Evolutionary conservation across 768 basidiomycete genomes (phyloP).

Genomic region (Amanita rubescens): DNA sequence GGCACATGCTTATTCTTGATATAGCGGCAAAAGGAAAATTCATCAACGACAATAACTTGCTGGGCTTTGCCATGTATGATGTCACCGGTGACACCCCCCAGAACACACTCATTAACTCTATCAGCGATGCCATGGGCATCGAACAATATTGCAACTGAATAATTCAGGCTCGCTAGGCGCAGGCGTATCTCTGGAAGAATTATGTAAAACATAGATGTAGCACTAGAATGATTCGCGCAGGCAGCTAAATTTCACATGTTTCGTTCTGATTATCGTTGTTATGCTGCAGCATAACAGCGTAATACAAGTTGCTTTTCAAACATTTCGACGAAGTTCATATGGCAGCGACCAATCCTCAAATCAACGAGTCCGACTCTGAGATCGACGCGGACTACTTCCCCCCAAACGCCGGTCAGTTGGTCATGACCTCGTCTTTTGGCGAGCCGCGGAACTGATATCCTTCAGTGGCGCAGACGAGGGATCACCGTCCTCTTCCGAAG

Average conservation of each 20-base stretch:
- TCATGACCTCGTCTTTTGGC: background rate
- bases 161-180: background rate
- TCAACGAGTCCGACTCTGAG: conserved; percentile 48
- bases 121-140: conserved; percentile 33
- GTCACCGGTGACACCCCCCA: conserved; percentile 47
- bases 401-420: conserved; percentile 28
- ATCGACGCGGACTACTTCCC: conserved; percentile 68
- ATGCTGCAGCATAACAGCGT: background rate
- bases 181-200: background rate
- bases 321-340: background rate
- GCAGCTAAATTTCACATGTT: background rate
- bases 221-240: background rate
- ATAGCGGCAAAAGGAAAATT: conserved; percentile 50
- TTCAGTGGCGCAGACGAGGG: conserved; percentile 24
- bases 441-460: background rate
- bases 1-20: background rate
- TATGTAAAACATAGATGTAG: too few species aligned
- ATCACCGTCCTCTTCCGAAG: conserved; percentile 31
- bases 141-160: conserved; percentile 11
- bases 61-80: conserved; percentile 66
- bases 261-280: background rate
- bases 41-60: conserved; percentile 44
- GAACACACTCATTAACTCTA: conserved; percentile 50
- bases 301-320: background rate
- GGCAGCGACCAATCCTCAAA: background rate